Conservation (phyloP, 2,329 filamentous ascomycete genomes). For the Dothidotthia symphoricarpi region DNA sequence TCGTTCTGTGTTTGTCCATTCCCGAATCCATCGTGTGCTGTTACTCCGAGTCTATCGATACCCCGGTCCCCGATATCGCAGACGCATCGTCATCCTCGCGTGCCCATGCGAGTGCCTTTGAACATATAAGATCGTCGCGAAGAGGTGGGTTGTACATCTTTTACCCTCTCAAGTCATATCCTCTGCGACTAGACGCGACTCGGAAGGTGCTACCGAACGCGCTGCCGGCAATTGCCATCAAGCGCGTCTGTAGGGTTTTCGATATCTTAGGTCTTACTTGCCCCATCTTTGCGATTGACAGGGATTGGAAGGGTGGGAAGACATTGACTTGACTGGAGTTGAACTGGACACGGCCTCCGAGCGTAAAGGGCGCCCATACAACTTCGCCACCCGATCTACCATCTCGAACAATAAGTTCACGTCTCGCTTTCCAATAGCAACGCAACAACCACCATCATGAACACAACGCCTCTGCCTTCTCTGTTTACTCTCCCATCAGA, state of each 20-base stretch:
- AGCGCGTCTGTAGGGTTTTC: constrained; percentile 8
- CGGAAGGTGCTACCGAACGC: constrained; percentile 31
- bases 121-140: constrained; percentile 14
- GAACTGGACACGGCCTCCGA: no score
- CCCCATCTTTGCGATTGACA: background rate
- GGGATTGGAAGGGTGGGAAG: background rate
- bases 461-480: constrained; percentile 11
- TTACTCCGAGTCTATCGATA: background rate
- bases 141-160: constrained; percentile 15
- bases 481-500: constrained; percentile 68
- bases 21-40: constrained; percentile 1
- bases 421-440: no score
- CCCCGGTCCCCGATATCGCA: constrained; percentile 18
- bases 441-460: no score
- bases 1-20: constrained; percentile 2
- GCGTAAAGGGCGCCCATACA: no score
- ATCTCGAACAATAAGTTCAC: no score
- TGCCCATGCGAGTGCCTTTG: constrained; percentile 7
- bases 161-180: no score
- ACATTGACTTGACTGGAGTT: no score
- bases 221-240: constrained; percentile 16
- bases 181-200: constrained; percentile 21
- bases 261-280: constrained; percentile 8
- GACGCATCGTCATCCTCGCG: constrained; percentile 1
- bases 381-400: no score